These are phyloP conservation scores for Vaucheria bursata DNA, from an alignment of 352 stramenopile genomes.

Conservation along the genomic window DNA sequence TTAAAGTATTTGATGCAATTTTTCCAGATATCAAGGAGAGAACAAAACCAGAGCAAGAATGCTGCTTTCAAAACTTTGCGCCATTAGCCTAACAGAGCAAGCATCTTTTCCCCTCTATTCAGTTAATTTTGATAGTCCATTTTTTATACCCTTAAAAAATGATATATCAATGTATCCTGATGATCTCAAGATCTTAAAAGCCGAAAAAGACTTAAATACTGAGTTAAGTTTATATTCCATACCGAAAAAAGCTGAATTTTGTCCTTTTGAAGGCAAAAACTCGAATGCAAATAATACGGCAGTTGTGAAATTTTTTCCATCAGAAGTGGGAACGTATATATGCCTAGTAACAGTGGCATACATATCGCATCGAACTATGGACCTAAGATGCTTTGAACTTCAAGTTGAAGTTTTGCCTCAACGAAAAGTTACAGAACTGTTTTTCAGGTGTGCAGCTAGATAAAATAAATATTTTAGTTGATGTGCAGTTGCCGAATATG, in stretches of 20 bases:
- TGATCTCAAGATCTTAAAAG: too few relatives aligned
- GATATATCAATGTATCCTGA: constrained; percentile 55
- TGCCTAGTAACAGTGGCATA: constrained; percentile 49
- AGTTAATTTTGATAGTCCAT: constrained; percentile 68
- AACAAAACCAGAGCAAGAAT: constrained; percentile 18
- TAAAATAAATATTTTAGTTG: too few relatives aligned
- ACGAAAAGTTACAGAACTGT: constrained; percentile 24
- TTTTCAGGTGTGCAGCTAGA: constrained; percentile 15
- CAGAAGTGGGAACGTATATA: constrained; percentile 52
- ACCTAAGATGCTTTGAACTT: constrained; percentile 33
- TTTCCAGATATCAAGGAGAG: constrained; percentile 8
- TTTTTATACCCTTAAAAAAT: constrained; percentile 59
- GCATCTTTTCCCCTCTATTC: constrained; percentile 3
- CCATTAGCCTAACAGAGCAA: not conserved
- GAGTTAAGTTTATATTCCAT: too few relatives aligned
- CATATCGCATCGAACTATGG: constrained; percentile 16
- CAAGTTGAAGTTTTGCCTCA: constrained; percentile 18
- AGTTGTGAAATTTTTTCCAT: constrained; percentile 50
- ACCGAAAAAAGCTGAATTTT: too few relatives aligned
- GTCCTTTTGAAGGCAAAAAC: too few relatives aligned
- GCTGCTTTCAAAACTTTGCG: not conserved
- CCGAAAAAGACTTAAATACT: too few relatives aligned
- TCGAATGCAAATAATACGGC: constrained; percentile 26
- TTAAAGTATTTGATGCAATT: too few relatives aligned
- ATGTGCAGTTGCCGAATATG: too few relatives aligned